Evolutionary conservation across 805 yeast genomes (phyloP), one percentile per base, ranked within the genome.

Genomic region (Candida glaebosa): DNA sequence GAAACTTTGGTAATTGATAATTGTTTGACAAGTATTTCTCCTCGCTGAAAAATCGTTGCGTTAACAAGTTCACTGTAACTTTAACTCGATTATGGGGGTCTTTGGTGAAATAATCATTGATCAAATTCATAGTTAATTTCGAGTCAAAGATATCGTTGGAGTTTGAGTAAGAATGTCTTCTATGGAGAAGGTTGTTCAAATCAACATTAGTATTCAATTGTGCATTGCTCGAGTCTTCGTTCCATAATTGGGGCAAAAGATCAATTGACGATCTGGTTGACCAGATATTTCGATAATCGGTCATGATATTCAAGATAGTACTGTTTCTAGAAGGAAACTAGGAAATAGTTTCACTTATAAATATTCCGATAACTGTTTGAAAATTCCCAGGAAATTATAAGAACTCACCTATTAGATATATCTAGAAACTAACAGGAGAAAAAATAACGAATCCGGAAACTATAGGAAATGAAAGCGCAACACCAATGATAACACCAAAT

Each of bases 11-110:
- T 37, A 66, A 55, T 49, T 61, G 72, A 46, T 54, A 57, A 36
- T 55, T 48, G 31, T 63, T 65, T 18, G 53, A 41, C 35, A 62
- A 50, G 46, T 49, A 58, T 41, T 52, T 52, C 38, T 54, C 61
- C 40, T 65, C 71, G 28, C 56, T 62, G 30, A 48, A 49, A 42
- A 52, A 64, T 12, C 62, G 51, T 28, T 59, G 60, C 25, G 54
- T 49, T 31, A 68, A 48, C 34, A 58, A 53, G 20, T 44, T 47
- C 18, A 57, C 42, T 3, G 65, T 64, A n/a, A 67, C 67, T 36
- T 61, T 57, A 7, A 69, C 73, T 25, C 74, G 49, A 41, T 61
- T 55, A 48, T 67, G 72, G 5, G 65, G 60, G 45, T 69, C 75
- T 4, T 39, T 40, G 24, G 61, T 58, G 49, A 69, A 69, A 48